phyloP scores from a whole-genome alignment of 768 basidiomycete genomes.

The Termitomyces sp. region DNA sequence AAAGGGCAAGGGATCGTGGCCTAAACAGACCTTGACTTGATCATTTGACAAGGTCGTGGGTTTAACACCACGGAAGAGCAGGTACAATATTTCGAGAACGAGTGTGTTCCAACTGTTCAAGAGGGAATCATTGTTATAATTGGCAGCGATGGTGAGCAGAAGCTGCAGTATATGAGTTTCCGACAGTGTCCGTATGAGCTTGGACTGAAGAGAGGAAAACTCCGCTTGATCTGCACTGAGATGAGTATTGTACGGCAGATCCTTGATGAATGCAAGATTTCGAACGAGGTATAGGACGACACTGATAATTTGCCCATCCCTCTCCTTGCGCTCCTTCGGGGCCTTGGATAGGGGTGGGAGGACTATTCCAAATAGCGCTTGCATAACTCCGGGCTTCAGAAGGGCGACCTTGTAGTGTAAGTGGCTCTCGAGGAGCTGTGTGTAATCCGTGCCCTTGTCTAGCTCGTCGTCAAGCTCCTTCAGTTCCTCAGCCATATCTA shows the following conservation, averaged over 20 bases:
- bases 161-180: constrained; percentile 74
- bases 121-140: constrained; percentile 69
- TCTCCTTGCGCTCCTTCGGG: constrained; percentile 63
- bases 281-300: constrained; percentile 86
- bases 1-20: neutral
- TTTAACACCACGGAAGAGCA: constrained; percentile 79
- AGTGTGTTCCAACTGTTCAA: constrained; percentile 87
- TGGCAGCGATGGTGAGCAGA: constrained; percentile 82
- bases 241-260: constrained; percentile 69
- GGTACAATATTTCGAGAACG: constrained; percentile 89
- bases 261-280: constrained; percentile 93
- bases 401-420: constrained; percentile 85
- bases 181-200: constrained; percentile 65
- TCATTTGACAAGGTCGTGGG: constrained; percentile 55
- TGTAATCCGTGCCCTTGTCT: constrained; percentile 85
- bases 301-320: constrained; percentile 85
- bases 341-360: constrained; percentile 76
- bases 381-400: constrained; percentile 63
- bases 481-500: constrained; percentile 91
- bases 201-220: constrained; percentile 73
- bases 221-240: constrained; percentile 78
- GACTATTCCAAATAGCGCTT: constrained; percentile 70
- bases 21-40: constrained; percentile 57
- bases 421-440: constrained; percentile 76
- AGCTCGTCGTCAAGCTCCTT: constrained; percentile 85